Percentiles rank a stretch among this genome's conserved stretches.
Evolutionary conservation across 805 yeast genomes (phyloP).

Genomic region (Saccharomyces kudriavzevii): DNA sequence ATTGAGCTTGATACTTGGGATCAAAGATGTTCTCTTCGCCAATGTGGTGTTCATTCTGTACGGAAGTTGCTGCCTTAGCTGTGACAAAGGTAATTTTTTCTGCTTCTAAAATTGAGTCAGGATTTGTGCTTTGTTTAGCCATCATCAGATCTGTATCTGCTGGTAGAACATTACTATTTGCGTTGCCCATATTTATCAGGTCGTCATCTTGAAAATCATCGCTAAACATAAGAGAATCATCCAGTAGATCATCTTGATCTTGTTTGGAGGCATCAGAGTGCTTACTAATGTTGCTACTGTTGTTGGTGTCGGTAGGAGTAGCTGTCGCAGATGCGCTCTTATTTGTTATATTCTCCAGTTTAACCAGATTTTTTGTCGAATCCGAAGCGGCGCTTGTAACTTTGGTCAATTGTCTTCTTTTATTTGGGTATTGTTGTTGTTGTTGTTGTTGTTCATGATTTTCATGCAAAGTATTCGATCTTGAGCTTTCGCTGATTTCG

Average conservation of each 20-base stretch:
- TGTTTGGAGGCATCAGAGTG: not conserved
- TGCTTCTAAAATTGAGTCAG: not conserved
- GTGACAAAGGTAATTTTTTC: conserved; percentile 43
- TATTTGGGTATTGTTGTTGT: conserved; percentile 8
- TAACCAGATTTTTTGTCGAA: not conserved
- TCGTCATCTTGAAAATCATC: conserved; percentile 38
- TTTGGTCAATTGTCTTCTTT: conserved; percentile 20
- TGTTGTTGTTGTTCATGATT: conserved; percentile 3
- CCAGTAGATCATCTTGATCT: conserved; percentile 33
- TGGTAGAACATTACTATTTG: conserved; percentile 1
- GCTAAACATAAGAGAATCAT: conserved; percentile 48
- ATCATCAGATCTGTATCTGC: not conserved
- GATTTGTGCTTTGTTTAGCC: not conserved
- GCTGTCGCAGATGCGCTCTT: not conserved
- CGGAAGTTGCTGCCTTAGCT: conserved; percentile 54
- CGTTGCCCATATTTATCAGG: conserved; percentile 28
- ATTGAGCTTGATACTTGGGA: conserved; percentile 50
- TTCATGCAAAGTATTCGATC: conserved; percentile 20
- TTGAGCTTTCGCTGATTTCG: conserved; percentile 26
- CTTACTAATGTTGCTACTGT: not conserved
- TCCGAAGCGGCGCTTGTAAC: conserved; percentile 3
- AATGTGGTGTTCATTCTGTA: conserved; percentile 39
- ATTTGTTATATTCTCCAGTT: not conserved
- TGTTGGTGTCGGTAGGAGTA: conserved; percentile 8
- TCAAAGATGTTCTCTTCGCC: conserved; percentile 40